A percentile compares a stretch with the other conserved stretches of the same genome.
Conservation (phyloP, 2,329 filamentous ascomycete species). For the Triangularia verruculosa region DNA sequence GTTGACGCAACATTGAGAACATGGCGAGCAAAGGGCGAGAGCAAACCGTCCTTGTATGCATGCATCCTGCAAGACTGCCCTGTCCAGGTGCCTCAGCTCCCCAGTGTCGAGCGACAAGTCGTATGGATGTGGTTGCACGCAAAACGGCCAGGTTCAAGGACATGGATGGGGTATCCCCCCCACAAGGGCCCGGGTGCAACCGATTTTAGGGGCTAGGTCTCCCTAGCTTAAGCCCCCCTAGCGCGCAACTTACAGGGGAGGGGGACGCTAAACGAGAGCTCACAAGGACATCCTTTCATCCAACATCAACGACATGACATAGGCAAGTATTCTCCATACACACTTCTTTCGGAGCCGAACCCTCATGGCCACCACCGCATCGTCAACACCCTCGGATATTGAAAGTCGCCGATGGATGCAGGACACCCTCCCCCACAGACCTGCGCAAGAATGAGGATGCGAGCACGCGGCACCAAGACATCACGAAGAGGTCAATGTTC, state of each 20-base stretch:
- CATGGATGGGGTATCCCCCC: background rate
- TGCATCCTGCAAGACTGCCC: slow-evolving; percentile 8
- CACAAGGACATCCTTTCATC: background rate
- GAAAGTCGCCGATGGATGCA: background rate
- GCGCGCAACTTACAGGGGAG: background rate
- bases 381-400: background rate
- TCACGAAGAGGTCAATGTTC: background rate
- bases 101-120: slow-evolving; percentile 1
- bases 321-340: background rate
- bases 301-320: slow-evolving; percentile 9
- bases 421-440: background rate
- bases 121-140: background rate
- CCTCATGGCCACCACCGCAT: background rate
- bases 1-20: slow-evolving; percentile 15
- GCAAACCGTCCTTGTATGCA: slow-evolving; percentile 6
- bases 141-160: background rate
- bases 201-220: background rate
- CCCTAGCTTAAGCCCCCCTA: background rate
- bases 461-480: background rate
- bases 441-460: background rate
- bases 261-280: background rate
- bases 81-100: background rate
- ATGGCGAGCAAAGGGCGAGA: slow-evolving; percentile 8
- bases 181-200: background rate
- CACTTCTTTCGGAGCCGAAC: slow-evolving; percentile 7